phyloP scores from a whole-genome alignment of 768 basidiomycete species.

The Paxillus ammoniavirescens region DNA sequence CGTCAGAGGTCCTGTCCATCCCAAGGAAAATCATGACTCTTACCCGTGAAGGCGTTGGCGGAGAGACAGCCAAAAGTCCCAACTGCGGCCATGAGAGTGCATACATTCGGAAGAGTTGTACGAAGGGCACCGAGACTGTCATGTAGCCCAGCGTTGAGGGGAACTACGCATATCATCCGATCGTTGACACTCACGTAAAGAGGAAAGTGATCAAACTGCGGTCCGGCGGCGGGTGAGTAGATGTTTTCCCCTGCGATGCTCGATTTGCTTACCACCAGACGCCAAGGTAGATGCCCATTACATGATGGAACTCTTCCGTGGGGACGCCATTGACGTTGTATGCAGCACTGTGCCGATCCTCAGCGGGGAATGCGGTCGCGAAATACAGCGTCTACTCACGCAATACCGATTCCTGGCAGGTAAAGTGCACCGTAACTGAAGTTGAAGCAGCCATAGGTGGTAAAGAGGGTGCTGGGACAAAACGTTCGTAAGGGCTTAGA shows the following conservation, averaged over 20 bases:
- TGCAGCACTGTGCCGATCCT: constrained; percentile 15
- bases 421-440: constrained; percentile 28
- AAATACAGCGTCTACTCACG: constrained; percentile 13
- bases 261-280: constrained; percentile 22
- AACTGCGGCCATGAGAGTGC: constrained; percentile 21
- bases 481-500: neutral
- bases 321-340: constrained; percentile 25
- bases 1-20: neutral
- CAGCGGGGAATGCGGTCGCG: neutral
- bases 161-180: too few species aligned
- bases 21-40: neutral
- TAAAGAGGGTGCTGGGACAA: constrained; percentile 20
- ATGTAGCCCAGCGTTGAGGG: neutral
- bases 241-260: neutral
- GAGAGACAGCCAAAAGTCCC: constrained; percentile 25
- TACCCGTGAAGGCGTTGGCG: constrained; percentile 27
- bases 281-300: constrained; percentile 26
- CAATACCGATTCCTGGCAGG: constrained; percentile 25
- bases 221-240: neutral
- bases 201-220: constrained; percentile 23
- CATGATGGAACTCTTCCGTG: constrained; percentile 23
- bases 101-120: constrained; percentile 23
- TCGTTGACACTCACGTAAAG: constrained; percentile 18
- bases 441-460: constrained; percentile 30
- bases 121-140: constrained; percentile 25